Evolutionary conservation across 2,329 filamentous ascomycete genomes (phyloP), one percentile per base, ranked within the genome.

Genomic region (Colletotrichum sp.): DNA sequence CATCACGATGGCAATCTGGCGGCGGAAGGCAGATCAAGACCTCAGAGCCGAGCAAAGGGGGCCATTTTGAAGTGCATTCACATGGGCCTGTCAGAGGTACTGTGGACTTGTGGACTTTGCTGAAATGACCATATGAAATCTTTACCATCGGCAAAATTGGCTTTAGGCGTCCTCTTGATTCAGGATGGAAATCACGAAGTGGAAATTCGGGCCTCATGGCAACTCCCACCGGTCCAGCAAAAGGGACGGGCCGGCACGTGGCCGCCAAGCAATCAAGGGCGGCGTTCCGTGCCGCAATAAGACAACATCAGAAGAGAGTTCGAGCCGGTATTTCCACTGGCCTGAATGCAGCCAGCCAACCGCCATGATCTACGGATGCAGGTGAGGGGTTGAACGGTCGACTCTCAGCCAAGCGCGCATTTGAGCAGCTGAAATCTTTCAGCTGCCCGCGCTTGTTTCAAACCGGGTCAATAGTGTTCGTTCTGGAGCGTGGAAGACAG

Each of bases 91-190:
- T 12, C 30, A 32, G 30, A 32, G 30, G 30, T 32, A 32, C 10
- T 32, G 30, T 32, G 30, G 30, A 32, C 30, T 32, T 32, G 32
- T 34, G 36, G 16, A 6, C 34, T 5, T 44, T 44, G 1, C 36
- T 44, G 39, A 2, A 5, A 7, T 44, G 18, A 3, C 30, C 0
- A 0, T 32, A 32, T 1, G 3, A 34, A 34, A 34, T 1, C 18
- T 10, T 1, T 0, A 49, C 5, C 39, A 49, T 49, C 18, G 44
- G 5, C 2, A 49, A 21, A 12, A 13, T 0, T 49, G 10, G 44
- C 9, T 2, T 0, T 49, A 2, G n/a, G 44, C n/a, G 3, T 4
- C 2, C n/a, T 49, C 6, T 0, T 49, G 3, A 7, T 21, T 0
- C 1, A 21, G 44, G n/a, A 49, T 21, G 44, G 10, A 8, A 3